Conservation (phyloP, 176 grass and related monocot genomes). For the Lolium perenne region DNA sequence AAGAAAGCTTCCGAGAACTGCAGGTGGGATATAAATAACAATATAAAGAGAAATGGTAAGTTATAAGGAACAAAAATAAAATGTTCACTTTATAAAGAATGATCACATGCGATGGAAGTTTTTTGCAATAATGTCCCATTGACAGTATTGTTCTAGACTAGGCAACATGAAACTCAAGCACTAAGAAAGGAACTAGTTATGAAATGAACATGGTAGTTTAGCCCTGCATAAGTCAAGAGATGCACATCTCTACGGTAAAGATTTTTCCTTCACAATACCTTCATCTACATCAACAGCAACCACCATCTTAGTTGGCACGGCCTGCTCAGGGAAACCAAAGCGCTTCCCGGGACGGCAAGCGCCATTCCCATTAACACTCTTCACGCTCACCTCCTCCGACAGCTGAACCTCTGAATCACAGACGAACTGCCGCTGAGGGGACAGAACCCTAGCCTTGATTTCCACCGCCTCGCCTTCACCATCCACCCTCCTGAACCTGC, state of each 20-base stretch:
- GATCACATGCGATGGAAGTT: not conserved
- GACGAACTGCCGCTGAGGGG: constrained; percentile 52
- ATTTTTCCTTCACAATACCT: constrained; percentile 52
- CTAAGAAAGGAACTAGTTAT: constrained; percentile 21
- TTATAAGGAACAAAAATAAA: not conserved
- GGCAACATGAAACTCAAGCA: not conserved
- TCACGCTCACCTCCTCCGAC: constrained; percentile 43
- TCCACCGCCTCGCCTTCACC: constrained; percentile 41
- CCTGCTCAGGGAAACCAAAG: constrained; percentile 50
- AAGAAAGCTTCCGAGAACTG: constrained; percentile 98
- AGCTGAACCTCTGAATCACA: constrained; percentile 47
- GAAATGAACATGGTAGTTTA: not conserved
- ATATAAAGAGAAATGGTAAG: not conserved
- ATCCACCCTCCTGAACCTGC: constrained; percentile 44
- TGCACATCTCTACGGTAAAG: not conserved
- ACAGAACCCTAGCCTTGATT: constrained; percentile 48
- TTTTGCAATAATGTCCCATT: not conserved
- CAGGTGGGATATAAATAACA: not conserved
- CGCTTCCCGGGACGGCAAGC: constrained; percentile 60
- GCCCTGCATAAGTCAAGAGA: not conserved
- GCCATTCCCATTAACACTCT: constrained; percentile 54
- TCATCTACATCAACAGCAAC: constrained; percentile 99
- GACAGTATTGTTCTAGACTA: constrained; percentile 12
- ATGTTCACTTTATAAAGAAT: not conserved
- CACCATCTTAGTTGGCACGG: constrained; percentile 61